phyloP scores from a whole-genome alignment of 768 basidiomycete species.

The Boletus pseudo-olivaceus region DNA sequence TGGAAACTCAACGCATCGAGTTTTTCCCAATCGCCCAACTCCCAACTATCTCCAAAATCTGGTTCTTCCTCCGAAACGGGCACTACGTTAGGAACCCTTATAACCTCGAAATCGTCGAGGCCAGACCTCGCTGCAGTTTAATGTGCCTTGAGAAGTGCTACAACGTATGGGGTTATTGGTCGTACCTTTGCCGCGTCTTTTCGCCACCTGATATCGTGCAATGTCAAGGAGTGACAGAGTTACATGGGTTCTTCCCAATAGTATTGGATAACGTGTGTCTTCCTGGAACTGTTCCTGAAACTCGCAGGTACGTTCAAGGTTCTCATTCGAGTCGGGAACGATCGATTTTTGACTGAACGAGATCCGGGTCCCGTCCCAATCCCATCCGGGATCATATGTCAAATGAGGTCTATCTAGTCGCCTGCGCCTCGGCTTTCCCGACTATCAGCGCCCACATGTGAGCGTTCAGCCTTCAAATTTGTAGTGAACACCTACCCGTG shows the following conservation, averaged over 20 bases:
- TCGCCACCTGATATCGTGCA: neutral
- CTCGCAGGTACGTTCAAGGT: neutral
- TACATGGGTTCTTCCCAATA: neutral
- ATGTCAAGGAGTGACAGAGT: conserved; percentile 10
- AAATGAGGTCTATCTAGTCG: conserved; percentile 11
- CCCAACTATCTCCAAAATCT: conserved; percentile 2
- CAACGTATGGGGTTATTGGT: neutral
- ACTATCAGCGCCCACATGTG: conserved; percentile 1
- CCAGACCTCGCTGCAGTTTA: conserved; percentile 8
- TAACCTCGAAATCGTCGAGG: conserved; percentile 22
- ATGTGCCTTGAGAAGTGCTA: neutral
- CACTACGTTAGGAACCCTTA: conserved; percentile 19
- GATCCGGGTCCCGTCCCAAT: conserved; percentile 22
- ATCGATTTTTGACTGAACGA: neutral
- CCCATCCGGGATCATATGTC: conserved; percentile 19
- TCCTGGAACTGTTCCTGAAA: neutral
- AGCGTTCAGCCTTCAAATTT: neutral
- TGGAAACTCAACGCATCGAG: conserved; percentile 13
- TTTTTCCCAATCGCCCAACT: conserved; percentile 20
- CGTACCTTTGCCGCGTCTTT: neutral
- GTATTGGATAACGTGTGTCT: neutral
- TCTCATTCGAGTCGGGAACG: neutral
- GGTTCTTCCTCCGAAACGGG: conserved; percentile 11
- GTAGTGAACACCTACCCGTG: conserved; percentile 6
- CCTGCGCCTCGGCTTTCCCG: conserved; percentile 13